Evolutionary conservation across 768 basidiomycete genomes (phyloP).

Genomic region (Boletus vermiculosoides): DNA sequence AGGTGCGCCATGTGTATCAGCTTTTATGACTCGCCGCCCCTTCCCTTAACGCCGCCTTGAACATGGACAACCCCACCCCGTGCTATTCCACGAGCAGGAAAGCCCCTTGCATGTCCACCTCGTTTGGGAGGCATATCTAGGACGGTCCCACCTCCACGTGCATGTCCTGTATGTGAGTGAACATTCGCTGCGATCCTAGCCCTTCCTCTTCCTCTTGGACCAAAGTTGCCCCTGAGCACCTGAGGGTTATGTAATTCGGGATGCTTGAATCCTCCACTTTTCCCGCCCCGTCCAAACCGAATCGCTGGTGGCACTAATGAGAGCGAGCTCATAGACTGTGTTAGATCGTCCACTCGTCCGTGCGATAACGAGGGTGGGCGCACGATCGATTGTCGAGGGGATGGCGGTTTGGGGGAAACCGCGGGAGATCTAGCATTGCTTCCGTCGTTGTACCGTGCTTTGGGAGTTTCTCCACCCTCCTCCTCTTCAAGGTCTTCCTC

Average conservation of each 20-base stretch:
- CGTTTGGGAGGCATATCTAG: neutral
- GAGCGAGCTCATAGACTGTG: slow-evolving; percentile 46
- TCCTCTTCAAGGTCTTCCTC: slow-evolving; percentile 21
- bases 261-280: slow-evolving; percentile 49
- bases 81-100: slow-evolving; percentile 11
- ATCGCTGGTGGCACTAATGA: slow-evolving; percentile 67
- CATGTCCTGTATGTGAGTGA: slow-evolving; percentile 14
- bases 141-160: slow-evolving; percentile 4
- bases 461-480: slow-evolving; percentile 29
- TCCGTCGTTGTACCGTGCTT: slow-evolving; percentile 19
- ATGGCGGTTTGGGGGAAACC: slow-evolving; percentile 18
- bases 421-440: slow-evolving; percentile 20
- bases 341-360: slow-evolving; percentile 45
- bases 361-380: slow-evolving; percentile 19
- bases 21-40: slow-evolving; percentile 13
- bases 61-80: slow-evolving; percentile 11
- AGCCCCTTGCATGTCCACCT: slow-evolving; percentile 11
- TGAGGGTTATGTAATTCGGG: slow-evolving; percentile 34
- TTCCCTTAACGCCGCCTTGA: slow-evolving; percentile 9
- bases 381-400: slow-evolving; percentile 21
- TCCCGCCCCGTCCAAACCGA: slow-evolving; percentile 72
- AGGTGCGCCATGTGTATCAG: neutral
- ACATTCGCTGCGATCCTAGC: slow-evolving; percentile 27
- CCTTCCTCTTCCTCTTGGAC: slow-evolving; percentile 33
- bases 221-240: slow-evolving; percentile 28